Conservation (phyloP, 495 filamentous ascomycete species). For the Aspergillus egyptiacus region DNA sequence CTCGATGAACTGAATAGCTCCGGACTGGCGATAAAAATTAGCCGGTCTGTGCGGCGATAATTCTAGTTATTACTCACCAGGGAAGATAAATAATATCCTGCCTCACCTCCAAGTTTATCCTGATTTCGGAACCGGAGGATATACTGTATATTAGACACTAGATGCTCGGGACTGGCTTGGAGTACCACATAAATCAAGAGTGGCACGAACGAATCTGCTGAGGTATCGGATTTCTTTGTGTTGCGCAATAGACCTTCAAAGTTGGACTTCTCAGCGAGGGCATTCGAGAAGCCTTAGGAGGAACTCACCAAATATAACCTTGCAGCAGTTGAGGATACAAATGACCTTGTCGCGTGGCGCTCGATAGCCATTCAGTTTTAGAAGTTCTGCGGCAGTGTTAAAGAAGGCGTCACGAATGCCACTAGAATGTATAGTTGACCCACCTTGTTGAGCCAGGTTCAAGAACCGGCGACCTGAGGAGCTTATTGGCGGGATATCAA, state of each 20-base stretch:
- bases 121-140: conserved; percentile 95
- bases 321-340: conserved; percentile 97
- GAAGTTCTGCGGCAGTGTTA: conserved; percentile 57
- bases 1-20: conserved; percentile 95
- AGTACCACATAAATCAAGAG: conserved; percentile 94
- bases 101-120: conserved; percentile 93
- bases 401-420: conserved; percentile 2
- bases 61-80: conserved; percentile 48
- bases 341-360: conserved; percentile 97
- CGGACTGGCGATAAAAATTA: conserved; percentile 54
- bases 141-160: conserved; percentile 97
- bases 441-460: conserved; percentile 80
- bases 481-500: conserved; percentile 85
- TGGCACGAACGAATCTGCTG: conserved; percentile 93
- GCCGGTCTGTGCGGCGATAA: not conserved
- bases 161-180: conserved; percentile 86
- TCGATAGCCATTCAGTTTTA: conserved; percentile 93
- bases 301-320: conserved; percentile 88
- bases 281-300: not conserved
- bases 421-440: conserved; percentile 12
- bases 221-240: conserved; percentile 78
- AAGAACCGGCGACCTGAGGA: conserved; percentile 84
- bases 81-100: conserved; percentile 97
- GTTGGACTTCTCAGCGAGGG: conserved; percentile 1
- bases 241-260: conserved; percentile 75